Percentiles rank a stretch among this genome's conserved stretches.
Evolutionary conservation across 208 protist species (phyloP).

Genomic region (Strigomonas galati): DNA sequence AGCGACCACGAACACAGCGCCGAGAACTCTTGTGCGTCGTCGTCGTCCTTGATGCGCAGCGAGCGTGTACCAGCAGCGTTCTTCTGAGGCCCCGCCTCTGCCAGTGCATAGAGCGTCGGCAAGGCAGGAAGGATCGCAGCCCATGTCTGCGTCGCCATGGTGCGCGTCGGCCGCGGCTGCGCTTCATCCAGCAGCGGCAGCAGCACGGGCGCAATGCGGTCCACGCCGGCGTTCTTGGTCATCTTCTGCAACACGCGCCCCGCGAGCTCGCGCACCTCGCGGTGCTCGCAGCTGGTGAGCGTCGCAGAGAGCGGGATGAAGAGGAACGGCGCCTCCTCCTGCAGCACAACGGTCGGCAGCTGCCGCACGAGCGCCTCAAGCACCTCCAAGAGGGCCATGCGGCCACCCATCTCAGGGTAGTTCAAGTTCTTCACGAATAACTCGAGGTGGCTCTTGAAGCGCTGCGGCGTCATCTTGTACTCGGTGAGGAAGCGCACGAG

Average conservation of each 20-base stretch:
- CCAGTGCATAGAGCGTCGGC: constrained; percentile 14
- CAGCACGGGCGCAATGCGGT: constrained; percentile 72
- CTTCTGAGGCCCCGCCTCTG: constrained; percentile 21
- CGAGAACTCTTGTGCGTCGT: constrained; percentile 31
- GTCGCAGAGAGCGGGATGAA: constrained; percentile 70
- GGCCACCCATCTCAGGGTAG: constrained; percentile 73
- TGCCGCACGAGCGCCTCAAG: constrained; percentile 63
- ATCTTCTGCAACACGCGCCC: constrained; percentile 63
- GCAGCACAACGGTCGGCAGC: constrained; percentile 74
- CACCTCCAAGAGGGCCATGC: constrained; percentile 80
- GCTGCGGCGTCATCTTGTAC: constrained; percentile 84
- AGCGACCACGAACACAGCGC: constrained; percentile 68
- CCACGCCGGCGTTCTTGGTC: constrained; percentile 60
- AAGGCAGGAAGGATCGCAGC: constrained; percentile 59
- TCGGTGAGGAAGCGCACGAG: constrained; percentile 88
- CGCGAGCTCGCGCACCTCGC: constrained; percentile 48
- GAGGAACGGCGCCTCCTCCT: constrained; percentile 70
- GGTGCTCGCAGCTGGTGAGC: constrained; percentile 58
- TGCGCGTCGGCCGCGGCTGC: constrained; percentile 42
- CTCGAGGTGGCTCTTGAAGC: constrained; percentile 89
- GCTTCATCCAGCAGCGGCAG: constrained; percentile 43
- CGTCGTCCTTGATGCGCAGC: constrained; percentile 9
- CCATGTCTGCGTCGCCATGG: constrained; percentile 72
- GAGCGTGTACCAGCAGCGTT: constrained; percentile 1
- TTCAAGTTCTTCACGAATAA: constrained; percentile 82